Base-by-base conservation (phyloP, 2,329 filamentous ascomycete species). In the Fusarium torulosum region DNA sequence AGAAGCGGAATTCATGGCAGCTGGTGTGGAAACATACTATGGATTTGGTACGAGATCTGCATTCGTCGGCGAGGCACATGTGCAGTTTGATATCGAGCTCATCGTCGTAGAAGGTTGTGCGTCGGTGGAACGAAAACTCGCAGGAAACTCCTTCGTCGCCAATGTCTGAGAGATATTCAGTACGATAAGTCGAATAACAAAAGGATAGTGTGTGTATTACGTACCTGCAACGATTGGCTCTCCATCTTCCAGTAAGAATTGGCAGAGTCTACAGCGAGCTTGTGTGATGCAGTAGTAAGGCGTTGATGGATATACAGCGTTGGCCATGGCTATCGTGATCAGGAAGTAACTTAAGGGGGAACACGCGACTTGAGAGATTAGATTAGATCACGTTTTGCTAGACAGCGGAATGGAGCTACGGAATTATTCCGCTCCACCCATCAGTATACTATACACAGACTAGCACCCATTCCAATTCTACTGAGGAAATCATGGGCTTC, bases 251-350 rank as follows among this genome's bases (percentile, higher is more conserved):
- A 59, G 31, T 9, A 6, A 7, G 21, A 63, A 63, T 25, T 66
- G 54, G 19, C 63, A 66, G 6, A 59, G 38, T 41, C 58, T 59
- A 35, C 51, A 59, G 8, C 53, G 58, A 27, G 58, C 63, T 43
- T 66, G 29, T 10, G 54, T 59, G 31, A 66, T 59, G 54, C 58
- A 63, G 38, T 42, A 50, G 43, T 47, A 47, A 19, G 45, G 45
- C 29, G 45, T 23, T 19, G 31, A 25, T 25, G 20, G 14, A 42
- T 25, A 5, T 42, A 25, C 13, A 25, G 21, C 21, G 40, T 25
- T 42, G 21, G 40, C 40, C 40, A 42, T 42, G 11, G 13, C 21
- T 25, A 42, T 25, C 13, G 25, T 25, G 40, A 40, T 40, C 37
- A 40, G 37, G 37, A 40, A 40, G 37, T 40, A 40, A 40, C n/a